Base-by-base conservation (phyloP, 305 asterid species). In the Fraxinus sp. region DNA sequence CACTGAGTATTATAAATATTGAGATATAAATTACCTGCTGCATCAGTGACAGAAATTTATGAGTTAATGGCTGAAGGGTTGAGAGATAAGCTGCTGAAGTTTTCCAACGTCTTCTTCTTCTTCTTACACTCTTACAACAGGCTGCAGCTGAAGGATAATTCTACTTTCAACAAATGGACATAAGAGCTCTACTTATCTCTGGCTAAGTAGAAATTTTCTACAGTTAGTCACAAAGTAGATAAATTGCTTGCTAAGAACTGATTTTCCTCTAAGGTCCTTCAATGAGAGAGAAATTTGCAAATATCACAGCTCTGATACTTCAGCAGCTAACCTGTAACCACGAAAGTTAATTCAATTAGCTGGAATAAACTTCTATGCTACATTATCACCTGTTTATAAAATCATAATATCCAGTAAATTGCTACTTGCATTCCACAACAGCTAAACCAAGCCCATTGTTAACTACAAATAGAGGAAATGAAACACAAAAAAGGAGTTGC, bases 301-400 rank as follows among this genome's bases (percentile, higher is more conserved):
- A 13, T 26, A 70, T 80, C 82, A 89, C 82, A 83, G 79, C 59
- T 77, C 86, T 10, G 78, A 79, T 66, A 68, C 39, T 80, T 82
- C 89, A 1, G 86, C 87, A 71, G 79, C 86, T 83, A 89, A 79
- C 88, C 92, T 89, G 88, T 64, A 22, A 79, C 20, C 59, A 75
- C 32, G 30, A 52, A 86, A 85, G 26, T 73, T 24, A 57, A 79
- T 30, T 35, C 71, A 18, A 79, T 73, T 72, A 77, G 74, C 32
- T 3, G 4, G 43, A 59, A 36, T 30, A 32, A 57, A 79, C 72
- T 80, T 22, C 68, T 74, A 71, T 55, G 70, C 79, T 62, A n/a
- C 43, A 71, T 80, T 22, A 43, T 79, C 78, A 43, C 62, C 76
- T 37, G 76, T 32, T 71, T 16, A 13, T 14, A 79, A n/a, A 37